Conservation (phyloP, 1,139 yeast genomes). For the Yamadazyma conglobata region DNA sequence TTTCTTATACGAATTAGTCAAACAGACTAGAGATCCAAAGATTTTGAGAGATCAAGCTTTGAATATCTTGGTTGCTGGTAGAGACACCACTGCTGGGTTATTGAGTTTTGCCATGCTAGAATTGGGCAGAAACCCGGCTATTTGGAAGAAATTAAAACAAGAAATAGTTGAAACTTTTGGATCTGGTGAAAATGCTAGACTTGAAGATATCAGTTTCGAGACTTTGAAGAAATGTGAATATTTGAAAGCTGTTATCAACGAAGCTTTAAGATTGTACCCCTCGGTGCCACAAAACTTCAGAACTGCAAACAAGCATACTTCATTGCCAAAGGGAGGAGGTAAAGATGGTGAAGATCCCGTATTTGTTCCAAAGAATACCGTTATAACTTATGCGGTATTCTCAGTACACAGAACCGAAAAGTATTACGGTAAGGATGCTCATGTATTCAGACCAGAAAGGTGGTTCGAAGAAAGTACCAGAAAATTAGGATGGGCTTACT, state of each 20-base stretch:
- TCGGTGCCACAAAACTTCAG: slow-evolving; percentile 49
- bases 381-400: slow-evolving; percentile 36
- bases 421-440: slow-evolving; percentile 44
- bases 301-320: slow-evolving; percentile 38
- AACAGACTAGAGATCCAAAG: slow-evolving; percentile 38
- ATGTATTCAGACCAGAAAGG: slow-evolving; percentile 43
- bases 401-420: slow-evolving; percentile 37
- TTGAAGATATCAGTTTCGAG: slow-evolving; percentile 39
- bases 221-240: slow-evolving; percentile 45
- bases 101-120: slow-evolving; percentile 37
- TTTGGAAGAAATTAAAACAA: slow-evolving; percentile 28
- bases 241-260: slow-evolving; percentile 44
- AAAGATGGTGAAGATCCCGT: slow-evolving; percentile 36
- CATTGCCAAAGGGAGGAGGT: slow-evolving; percentile 53
- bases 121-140: slow-evolving; percentile 35
- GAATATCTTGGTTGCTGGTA: slow-evolving; percentile 41
- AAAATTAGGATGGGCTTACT: slow-evolving; percentile 36
- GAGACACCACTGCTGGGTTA: slow-evolving; percentile 46
- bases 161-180: slow-evolving; percentile 34
- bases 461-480: slow-evolving; percentile 29
- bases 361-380: slow-evolving; percentile 37
- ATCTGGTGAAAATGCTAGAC: slow-evolving; percentile 24
- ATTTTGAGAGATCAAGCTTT: slow-evolving; percentile 41
- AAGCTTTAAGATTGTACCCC: slow-evolving; percentile 48
- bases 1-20: slow-evolving; percentile 41